These are phyloP conservation scores for Ascochyta fabae DNA, from an alignment of 2,329 filamentous ascomycete species.

Conservation along the genomic window DNA sequence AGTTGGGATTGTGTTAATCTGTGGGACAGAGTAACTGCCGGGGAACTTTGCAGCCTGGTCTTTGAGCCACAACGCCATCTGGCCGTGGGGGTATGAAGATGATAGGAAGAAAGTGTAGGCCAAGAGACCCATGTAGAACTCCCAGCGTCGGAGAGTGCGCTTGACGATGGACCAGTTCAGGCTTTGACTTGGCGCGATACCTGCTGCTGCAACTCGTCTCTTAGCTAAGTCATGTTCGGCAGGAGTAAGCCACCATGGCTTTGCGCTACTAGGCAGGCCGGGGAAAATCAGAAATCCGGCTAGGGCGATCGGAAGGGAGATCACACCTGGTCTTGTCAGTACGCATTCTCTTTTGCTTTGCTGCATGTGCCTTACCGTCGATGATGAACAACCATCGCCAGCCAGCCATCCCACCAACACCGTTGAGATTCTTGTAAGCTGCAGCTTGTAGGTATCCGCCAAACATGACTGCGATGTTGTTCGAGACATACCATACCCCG, in stretches of 20 bases:
- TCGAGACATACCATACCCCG: slow-evolving; percentile 61
- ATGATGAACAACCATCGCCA: slow-evolving; percentile 64
- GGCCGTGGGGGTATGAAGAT: slow-evolving; percentile 54
- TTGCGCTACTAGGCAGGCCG: slow-evolving; percentile 58
- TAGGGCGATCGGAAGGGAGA: slow-evolving; percentile 62
- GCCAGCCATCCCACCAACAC: slow-evolving; percentile 55
- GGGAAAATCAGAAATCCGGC: slow-evolving; percentile 63
- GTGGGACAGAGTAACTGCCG: slow-evolving; percentile 52
- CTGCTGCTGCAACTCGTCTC: slow-evolving; percentile 38
- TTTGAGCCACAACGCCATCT: slow-evolving; percentile 63
- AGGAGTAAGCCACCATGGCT: slow-evolving; percentile 57
- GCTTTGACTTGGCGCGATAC: slow-evolving; percentile 49
- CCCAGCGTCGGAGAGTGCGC: slow-evolving; percentile 57
- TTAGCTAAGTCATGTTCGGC: slow-evolving; percentile 41
- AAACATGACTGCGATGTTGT: slow-evolving; percentile 62
- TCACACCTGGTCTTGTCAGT: slow-evolving; percentile 49
- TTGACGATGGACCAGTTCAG: slow-evolving; percentile 54
- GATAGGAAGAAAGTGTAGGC: slow-evolving; percentile 53
- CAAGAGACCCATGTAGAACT: slow-evolving; percentile 59
- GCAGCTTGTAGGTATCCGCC: slow-evolving; percentile 64
- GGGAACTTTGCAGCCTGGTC: slow-evolving; percentile 47
- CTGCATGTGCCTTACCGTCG: slow-evolving; percentile 27
- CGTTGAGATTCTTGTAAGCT: slow-evolving; percentile 60
- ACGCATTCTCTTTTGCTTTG: neutral
- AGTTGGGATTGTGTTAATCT: slow-evolving; percentile 60